Percentiles rank a stretch among this genome's conserved stretches.
Conservation (phyloP, 2,329 filamentous ascomycete genomes). For the Ascochyta lentis region DNA sequence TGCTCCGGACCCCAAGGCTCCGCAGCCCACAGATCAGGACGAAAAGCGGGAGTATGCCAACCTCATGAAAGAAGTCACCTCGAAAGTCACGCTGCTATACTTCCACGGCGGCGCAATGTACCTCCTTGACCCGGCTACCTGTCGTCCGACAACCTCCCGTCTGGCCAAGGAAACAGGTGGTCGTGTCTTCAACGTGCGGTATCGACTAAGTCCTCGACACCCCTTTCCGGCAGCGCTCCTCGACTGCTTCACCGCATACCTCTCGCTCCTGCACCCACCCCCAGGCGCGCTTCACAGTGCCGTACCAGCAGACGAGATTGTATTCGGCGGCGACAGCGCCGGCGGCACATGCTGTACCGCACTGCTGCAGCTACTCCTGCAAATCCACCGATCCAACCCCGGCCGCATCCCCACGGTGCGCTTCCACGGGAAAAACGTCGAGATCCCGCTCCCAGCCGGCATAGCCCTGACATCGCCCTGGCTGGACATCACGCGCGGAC, state of each 20-base stretch:
- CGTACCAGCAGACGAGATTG: slow-evolving; percentile 69
- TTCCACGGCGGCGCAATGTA: slow-evolving; percentile 80
- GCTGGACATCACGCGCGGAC: slow-evolving; percentile 72
- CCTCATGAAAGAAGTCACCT: slow-evolving; percentile 72
- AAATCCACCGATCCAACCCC: slow-evolving; percentile 59
- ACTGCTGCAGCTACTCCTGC: slow-evolving; percentile 72
- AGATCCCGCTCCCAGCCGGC: slow-evolving; percentile 71
- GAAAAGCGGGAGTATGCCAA: slow-evolving; percentile 70
- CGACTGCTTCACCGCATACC: slow-evolving; percentile 75
- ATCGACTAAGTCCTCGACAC: slow-evolving; percentile 75
- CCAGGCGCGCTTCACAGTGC: slow-evolving; percentile 70
- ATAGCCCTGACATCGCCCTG: slow-evolving; percentile 70
- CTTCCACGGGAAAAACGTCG: slow-evolving; percentile 67
- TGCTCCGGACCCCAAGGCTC: slow-evolving; percentile 56
- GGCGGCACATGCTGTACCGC: slow-evolving; percentile 74
- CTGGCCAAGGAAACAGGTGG: slow-evolving; percentile 72
- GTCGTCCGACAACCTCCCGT: slow-evolving; percentile 64
- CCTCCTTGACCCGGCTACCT: slow-evolving; percentile 72
- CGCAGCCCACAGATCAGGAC: slow-evolving; percentile 60
- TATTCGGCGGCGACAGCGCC: slow-evolving; percentile 77
- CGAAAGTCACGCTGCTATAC: slow-evolving; percentile 71
- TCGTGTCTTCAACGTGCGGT: slow-evolving; percentile 74
- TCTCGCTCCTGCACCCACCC: slow-evolving; percentile 75
- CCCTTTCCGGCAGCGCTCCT: slow-evolving; percentile 77
- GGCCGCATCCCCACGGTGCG: slow-evolving; percentile 55